phyloP scores from a whole-genome alignment of 2,329 filamentous ascomycete genomes.

The Ceratocystis lukuohia region DNA sequence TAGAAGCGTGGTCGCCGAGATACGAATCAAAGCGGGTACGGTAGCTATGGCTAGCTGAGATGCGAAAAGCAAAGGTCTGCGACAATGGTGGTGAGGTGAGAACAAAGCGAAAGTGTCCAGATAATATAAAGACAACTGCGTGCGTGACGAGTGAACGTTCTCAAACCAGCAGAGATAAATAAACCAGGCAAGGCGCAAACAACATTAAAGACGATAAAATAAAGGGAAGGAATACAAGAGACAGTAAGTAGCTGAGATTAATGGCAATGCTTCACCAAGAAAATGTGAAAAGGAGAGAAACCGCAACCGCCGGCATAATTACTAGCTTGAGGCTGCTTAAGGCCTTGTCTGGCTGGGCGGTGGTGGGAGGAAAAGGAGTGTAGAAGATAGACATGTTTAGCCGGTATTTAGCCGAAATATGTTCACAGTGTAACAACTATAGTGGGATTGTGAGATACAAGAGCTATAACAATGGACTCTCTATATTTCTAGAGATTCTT shows the following conservation, averaged over 20 bases:
- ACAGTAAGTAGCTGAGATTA: background rate
- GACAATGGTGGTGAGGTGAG: too few species aligned
- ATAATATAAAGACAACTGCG: too few species aligned
- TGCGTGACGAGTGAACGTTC: background rate
- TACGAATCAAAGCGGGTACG: too few species aligned
- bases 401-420: background rate
- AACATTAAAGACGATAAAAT: background rate
- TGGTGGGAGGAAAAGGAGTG: background rate
- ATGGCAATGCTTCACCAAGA: background rate
- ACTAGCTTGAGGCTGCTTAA: background rate
- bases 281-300: background rate
- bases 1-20: too few species aligned
- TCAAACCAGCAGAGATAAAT: background rate
- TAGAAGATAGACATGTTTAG: background rate
- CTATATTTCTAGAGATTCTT: too few species aligned
- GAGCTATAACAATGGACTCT: too few species aligned
- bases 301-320: conserved; percentile 1
- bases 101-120: too few species aligned
- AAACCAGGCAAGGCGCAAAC: background rate
- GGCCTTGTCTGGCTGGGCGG: background rate
- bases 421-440: too few species aligned
- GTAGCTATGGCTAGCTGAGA: too few species aligned
- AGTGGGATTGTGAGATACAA: too few species aligned
- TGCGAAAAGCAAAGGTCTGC: too few species aligned
- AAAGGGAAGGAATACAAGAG: background rate